Evolutionary conservation across 2,329 filamentous ascomycete genomes (phyloP).

Genomic region (Coniochaeta pulveracea): DNA sequence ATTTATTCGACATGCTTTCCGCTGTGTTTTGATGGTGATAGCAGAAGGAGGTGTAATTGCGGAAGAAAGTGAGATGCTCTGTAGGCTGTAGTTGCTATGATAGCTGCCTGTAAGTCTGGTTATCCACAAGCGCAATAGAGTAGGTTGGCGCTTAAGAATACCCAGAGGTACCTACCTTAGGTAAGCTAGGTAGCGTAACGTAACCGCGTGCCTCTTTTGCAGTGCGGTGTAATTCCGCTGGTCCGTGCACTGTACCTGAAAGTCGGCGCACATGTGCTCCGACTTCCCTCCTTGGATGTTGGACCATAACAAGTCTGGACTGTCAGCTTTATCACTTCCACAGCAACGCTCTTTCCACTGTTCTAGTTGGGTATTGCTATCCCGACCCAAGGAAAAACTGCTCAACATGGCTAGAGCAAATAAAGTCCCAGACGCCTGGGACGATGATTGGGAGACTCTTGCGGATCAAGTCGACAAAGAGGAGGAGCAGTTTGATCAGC

Average conservation of each 20-base stretch:
- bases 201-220: too few relatives aligned
- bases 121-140: too few relatives aligned
- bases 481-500: slow-evolving; percentile 21
- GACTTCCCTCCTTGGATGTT: neutral
- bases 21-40: neutral
- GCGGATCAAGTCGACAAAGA: slow-evolving; percentile 47
- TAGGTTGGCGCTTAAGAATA: too few relatives aligned
- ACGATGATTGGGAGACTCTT: slow-evolving; percentile 76
- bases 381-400: neutral
- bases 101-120: neutral
- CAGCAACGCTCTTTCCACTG: neutral
- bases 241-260: neutral
- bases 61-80: neutral
- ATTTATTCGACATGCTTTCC: neutral
- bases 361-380: neutral
- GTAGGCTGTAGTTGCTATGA: neutral
- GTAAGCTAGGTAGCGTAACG: too few relatives aligned
- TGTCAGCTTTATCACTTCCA: neutral
- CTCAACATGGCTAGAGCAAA: slow-evolving; percentile 31
- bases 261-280: too few relatives aligned
- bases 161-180: too few relatives aligned
- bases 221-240: neutral
- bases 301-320: neutral
- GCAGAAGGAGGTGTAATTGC: neutral
- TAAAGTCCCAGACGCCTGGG: slow-evolving; percentile 68